Evolutionary conservation across 805 yeast species (phyloP).

Genomic region (Metschnikowia gelsemii): DNA sequence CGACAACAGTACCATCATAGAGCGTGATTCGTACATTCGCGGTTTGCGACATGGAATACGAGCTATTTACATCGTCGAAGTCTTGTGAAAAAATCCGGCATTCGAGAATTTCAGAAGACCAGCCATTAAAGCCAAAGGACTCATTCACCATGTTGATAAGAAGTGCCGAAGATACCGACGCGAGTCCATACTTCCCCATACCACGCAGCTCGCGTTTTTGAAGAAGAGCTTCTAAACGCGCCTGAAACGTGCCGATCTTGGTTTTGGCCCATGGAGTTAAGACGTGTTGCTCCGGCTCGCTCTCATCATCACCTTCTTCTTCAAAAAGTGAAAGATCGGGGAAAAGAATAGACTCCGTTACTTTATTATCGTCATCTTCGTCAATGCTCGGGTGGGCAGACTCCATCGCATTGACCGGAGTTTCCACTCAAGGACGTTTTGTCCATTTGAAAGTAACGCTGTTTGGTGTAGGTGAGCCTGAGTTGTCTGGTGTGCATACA

Average conservation of each 20-base stretch:
- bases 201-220: constrained; percentile 15
- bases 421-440: too few species aligned
- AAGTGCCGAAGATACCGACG: constrained; percentile 13
- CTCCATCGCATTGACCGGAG: neutral
- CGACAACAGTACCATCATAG: constrained; percentile 44
- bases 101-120: constrained; percentile 47
- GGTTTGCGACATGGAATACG: constrained; percentile 25
- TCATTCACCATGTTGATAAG: constrained; percentile 45
- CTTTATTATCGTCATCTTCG: neutral
- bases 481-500: too few species aligned
- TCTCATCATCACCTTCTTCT: constrained; percentile 8
- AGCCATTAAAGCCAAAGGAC: constrained; percentile 56
- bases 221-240: constrained; percentile 42
- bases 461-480: too few species aligned
- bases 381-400: neutral
- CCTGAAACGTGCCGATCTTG: constrained; percentile 49
- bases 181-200: constrained; percentile 9
- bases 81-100: constrained; percentile 21
- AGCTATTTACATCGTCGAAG: constrained; percentile 23
- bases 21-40: constrained; percentile 38
- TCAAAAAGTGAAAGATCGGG: constrained; percentile 27
- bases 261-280: constrained; percentile 42
- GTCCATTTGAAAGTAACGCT: too few species aligned
- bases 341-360: constrained; percentile 18
- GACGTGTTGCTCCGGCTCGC: neutral